Evolutionary conservation across 2,329 filamentous ascomycete species (phyloP).

Genomic region (Aspergillus sp.): DNA sequence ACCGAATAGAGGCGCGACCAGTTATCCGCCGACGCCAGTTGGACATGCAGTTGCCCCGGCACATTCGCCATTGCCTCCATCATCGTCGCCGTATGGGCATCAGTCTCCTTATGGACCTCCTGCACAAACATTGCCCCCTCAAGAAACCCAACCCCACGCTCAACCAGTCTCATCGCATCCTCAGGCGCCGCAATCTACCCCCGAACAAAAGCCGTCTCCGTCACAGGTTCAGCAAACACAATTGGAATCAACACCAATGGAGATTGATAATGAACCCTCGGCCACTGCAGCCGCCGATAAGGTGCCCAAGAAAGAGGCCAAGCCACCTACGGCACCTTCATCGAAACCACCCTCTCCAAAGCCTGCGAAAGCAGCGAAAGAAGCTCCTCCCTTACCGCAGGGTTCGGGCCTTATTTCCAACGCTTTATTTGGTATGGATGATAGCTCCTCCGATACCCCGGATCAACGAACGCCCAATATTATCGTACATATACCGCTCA

Average conservation of each 20-base stretch:
- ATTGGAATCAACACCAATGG: slow-evolving; percentile 31
- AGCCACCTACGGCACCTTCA: slow-evolving; percentile 49
- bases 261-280: slow-evolving; percentile 34
- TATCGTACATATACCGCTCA: slow-evolving; percentile 76
- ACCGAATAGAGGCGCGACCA: slow-evolving; percentile 26
- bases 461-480: slow-evolving; percentile 67
- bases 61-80: slow-evolving; percentile 22
- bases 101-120: slow-evolving; percentile 25
- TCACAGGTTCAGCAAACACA: slow-evolving; percentile 18
- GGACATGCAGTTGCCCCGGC: slow-evolving; percentile 25
- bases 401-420: slow-evolving; percentile 66
- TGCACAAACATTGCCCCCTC: slow-evolving; percentile 20
- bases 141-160: slow-evolving; percentile 17
- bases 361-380: slow-evolving; percentile 52
- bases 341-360: slow-evolving; percentile 59
- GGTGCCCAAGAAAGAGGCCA: slow-evolving; percentile 38
- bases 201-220: slow-evolving; percentile 9
- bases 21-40: slow-evolving; percentile 26
- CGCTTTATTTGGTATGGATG: slow-evolving; percentile 58
- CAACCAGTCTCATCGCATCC: slow-evolving; percentile 17
- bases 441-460: slow-evolving; percentile 35
- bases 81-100: slow-evolving; percentile 25
- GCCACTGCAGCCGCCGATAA: slow-evolving; percentile 22
- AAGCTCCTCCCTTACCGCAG: slow-evolving; percentile 56
- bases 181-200: neutral